Base-by-base conservation (phyloP, 108 stramenopile genomes). In the Nitzschia palea region DNA sequence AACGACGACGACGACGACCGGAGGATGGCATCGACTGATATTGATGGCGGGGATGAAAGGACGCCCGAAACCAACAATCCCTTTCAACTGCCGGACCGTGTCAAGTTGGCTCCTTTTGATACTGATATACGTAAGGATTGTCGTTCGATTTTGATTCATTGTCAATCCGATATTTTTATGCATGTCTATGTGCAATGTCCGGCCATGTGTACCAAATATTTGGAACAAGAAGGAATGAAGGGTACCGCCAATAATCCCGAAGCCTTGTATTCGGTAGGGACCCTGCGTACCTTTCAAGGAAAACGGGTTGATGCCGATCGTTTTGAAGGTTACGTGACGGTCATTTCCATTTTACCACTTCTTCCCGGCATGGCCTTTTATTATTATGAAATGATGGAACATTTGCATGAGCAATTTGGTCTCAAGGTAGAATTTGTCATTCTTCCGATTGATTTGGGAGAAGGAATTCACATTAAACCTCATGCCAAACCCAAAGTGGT, bases 351-450 rank as follows among this genome's bases (percentile, higher is more conserved):
- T 8, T 8, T 67, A 5, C 74, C 66, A 9, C 29, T 67, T 9
- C 44, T 67, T 9, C 74, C 74, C n/a, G 66, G 66, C 34, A 67
- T 67, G 65, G 66, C 65, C 31, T 40, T 36, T 0, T 75, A 75
- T 42, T 75, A 75, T 35, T 55, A 75, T 26, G 66, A 75, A 62
- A 62, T 75, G 74, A 55, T 75, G 74, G 74, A 67, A 44, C 23
- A 53, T 32, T 34, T 75, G 42, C 74, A 75, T 40, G 23, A 33
- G 17, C 12, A 42, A 15, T 75, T 62, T 45, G 1, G 4, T 3
- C 74, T 66, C 12, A 30, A 55, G 17, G 66, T 62, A 30, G 74
- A 75, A 34, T 62, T 75, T 54, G 66, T 75, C 29, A 27, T 75
- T 26, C 30, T 67, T 53, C 74, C 74, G 18, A 68, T 75, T 35